These are phyloP conservation scores for Rosa chinensis DNA, from an alignment of 306 rosid genomes.

Conservation along the genomic window DNA sequence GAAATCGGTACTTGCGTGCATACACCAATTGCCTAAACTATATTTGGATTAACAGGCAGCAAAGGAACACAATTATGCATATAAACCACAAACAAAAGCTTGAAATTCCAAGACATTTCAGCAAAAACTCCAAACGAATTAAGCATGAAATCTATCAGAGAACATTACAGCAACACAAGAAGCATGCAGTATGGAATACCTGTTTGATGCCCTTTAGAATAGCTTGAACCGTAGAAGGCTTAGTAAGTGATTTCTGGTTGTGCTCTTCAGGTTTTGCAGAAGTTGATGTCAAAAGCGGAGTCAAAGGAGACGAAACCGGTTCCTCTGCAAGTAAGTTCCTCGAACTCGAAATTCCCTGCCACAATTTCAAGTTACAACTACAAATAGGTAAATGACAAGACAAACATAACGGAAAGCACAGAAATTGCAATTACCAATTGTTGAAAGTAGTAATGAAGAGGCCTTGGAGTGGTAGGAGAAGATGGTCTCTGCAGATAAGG, in stretches of 20 bases:
- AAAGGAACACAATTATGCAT: not conserved
- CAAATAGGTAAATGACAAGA: not conserved
- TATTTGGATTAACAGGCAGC: not conserved
- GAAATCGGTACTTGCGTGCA: not conserved
- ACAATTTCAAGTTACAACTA: constrained; percentile 7
- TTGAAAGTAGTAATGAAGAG: constrained; percentile 51
- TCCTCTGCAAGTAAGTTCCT: constrained; percentile 57
- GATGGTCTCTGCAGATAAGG: constrained; percentile 41
- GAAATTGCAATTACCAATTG: constrained; percentile 44
- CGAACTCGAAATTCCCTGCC: constrained; percentile 78
- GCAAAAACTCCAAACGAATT: not conserved
- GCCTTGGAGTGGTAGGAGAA: constrained; percentile 49
- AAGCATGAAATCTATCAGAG: not conserved
- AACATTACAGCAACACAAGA: not conserved
- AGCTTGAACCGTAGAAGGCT: constrained; percentile 80
- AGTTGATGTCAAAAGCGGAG: constrained; percentile 48
- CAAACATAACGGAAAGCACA: too few relatives aligned
- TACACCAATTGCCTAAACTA: not conserved
- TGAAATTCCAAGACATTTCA: not conserved
- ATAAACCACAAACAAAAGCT: not conserved
- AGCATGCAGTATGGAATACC: constrained; percentile 41
- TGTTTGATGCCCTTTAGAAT: constrained; percentile 75
- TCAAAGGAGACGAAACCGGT: constrained; percentile 74
- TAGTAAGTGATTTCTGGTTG: constrained; percentile 52
- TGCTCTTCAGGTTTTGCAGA: constrained; percentile 55